Evolutionary conservation across 2,329 filamentous ascomycete genomes (phyloP).

Genomic region (Pseudogymnoascus sp.): DNA sequence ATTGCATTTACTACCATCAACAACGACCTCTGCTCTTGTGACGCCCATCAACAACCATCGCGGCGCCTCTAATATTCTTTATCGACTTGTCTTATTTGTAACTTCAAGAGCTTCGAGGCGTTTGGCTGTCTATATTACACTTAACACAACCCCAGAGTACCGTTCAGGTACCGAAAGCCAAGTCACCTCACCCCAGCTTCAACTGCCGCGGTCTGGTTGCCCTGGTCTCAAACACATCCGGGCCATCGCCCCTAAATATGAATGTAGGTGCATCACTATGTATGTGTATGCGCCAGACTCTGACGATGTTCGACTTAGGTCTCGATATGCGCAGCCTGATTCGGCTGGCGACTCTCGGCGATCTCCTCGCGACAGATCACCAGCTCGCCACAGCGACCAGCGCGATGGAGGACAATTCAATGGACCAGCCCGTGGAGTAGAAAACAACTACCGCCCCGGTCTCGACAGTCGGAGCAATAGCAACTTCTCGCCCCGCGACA

Average conservation of each 20-base stretch:
- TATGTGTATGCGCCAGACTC: neutral
- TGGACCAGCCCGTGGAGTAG: constrained; percentile 19
- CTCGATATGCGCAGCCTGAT: constrained; percentile 32
- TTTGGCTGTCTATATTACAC: neutral
- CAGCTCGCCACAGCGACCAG: constrained; percentile 29
- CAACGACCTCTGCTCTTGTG: neutral
- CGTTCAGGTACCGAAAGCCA: constrained; percentile 6
- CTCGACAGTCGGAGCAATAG: constrained; percentile 32
- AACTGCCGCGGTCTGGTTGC: constrained; percentile 1
- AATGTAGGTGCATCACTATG: constrained; percentile 22
- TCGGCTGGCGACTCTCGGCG: constrained; percentile 32
- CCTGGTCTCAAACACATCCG: constrained; percentile 12
- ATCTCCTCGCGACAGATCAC: constrained; percentile 35
- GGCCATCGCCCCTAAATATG: constrained; percentile 27
- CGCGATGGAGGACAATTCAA: constrained; percentile 25
- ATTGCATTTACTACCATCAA: neutral
- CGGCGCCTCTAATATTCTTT: neutral
- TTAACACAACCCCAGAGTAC: neutral
- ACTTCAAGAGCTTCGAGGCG: neutral
- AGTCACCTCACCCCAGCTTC: constrained; percentile 7
- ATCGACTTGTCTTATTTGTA: neutral
- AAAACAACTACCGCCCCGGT: constrained; percentile 21
- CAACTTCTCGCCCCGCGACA: constrained; percentile 55
- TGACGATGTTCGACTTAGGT: constrained; percentile 18
- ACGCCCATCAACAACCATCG: constrained; percentile 9